Conservation (phyloP, 495 filamentous ascomycete genomes). For the Aspergillus panamensis region DNA sequence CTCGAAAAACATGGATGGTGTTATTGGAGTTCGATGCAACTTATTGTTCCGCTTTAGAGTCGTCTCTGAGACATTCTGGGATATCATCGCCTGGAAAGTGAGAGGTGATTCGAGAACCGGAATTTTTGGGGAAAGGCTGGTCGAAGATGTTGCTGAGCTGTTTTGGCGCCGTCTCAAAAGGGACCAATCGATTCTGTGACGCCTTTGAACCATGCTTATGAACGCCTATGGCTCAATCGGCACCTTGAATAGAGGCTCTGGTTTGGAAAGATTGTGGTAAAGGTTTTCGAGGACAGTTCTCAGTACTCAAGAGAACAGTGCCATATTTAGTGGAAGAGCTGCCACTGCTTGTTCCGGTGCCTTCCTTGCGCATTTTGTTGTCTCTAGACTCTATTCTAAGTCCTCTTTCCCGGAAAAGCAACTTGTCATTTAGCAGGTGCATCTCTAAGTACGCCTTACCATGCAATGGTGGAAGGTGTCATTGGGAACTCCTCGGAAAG, state of each 20-base stretch:
- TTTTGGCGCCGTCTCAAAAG: slow-evolving; percentile 19
- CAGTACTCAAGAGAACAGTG: too few relatives aligned
- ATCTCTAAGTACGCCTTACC: too few relatives aligned
- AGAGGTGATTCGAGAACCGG: slow-evolving; percentile 26
- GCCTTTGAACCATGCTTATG: slow-evolving; percentile 15
- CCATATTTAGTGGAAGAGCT: too few relatives aligned
- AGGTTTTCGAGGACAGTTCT: too few relatives aligned
- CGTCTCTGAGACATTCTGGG: slow-evolving; percentile 14
- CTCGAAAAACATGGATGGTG: slow-evolving; percentile 29
- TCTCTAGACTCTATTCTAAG: too few relatives aligned
- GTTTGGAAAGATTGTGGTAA: not conserved
- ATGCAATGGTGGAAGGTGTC: too few relatives aligned
- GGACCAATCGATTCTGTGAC: slow-evolving; percentile 21
- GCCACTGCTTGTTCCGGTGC: too few relatives aligned
- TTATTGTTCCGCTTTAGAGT: slow-evolving; percentile 20
- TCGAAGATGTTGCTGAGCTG: slow-evolving; percentile 20
- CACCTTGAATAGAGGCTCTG: not conserved
- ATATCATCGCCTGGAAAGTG: slow-evolving; percentile 19
- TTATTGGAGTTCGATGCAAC: slow-evolving; percentile 13
- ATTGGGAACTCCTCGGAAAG: too few relatives aligned
- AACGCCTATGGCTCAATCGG: not conserved
- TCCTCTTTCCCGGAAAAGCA: too few relatives aligned
- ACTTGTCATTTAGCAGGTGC: too few relatives aligned
- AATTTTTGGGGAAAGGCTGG: slow-evolving; percentile 18
- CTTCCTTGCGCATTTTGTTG: too few relatives aligned